Percentiles rank a stretch among this genome's conserved stretches.
Conservation (phyloP, 2,329 filamentous ascomycete species). For the Aspergillus ochraceoroseus region DNA sequence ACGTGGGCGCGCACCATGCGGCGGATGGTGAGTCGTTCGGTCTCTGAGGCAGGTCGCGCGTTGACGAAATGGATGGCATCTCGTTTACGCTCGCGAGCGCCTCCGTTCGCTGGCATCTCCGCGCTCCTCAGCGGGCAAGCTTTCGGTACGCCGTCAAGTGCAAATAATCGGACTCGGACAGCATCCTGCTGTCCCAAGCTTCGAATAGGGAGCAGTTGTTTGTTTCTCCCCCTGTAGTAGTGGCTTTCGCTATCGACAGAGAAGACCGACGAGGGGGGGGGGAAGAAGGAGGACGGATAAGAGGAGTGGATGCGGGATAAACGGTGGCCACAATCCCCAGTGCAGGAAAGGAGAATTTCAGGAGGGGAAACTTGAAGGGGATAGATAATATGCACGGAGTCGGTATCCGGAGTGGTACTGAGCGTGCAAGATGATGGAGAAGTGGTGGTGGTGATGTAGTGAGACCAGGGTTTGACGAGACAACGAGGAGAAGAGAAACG, state of each 20-base stretch:
- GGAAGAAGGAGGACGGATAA: too few species aligned
- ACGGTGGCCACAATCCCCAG: too few species aligned
- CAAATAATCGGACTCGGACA: slow-evolving; percentile 13
- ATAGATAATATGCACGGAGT: neutral
- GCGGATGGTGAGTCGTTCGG: slow-evolving; percentile 27
- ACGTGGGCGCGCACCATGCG: slow-evolving; percentile 34
- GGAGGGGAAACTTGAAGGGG: neutral
- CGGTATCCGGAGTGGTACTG: slow-evolving; percentile 2
- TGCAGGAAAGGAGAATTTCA: neutral
- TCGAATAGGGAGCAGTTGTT: neutral
- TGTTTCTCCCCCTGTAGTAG: too few species aligned
- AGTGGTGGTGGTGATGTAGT: too few species aligned
- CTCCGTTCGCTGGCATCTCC: slow-evolving; percentile 27
- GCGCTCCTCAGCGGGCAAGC: neutral
- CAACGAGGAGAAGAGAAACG: neutral
- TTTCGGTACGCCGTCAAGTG: slow-evolving; percentile 17
- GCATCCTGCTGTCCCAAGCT: slow-evolving; percentile 22
- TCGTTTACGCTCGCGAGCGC: slow-evolving; percentile 17
- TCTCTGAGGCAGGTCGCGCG: slow-evolving; percentile 30
- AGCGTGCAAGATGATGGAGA: neutral
- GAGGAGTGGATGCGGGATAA: too few species aligned
- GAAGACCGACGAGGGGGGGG: too few species aligned
- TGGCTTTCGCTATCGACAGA: too few species aligned
- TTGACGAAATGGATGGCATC: slow-evolving; percentile 35
- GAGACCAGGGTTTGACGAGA: too few species aligned